Base-by-base conservation (phyloP, 345 rosid species). In the Hirschfeldia incana region DNA sequence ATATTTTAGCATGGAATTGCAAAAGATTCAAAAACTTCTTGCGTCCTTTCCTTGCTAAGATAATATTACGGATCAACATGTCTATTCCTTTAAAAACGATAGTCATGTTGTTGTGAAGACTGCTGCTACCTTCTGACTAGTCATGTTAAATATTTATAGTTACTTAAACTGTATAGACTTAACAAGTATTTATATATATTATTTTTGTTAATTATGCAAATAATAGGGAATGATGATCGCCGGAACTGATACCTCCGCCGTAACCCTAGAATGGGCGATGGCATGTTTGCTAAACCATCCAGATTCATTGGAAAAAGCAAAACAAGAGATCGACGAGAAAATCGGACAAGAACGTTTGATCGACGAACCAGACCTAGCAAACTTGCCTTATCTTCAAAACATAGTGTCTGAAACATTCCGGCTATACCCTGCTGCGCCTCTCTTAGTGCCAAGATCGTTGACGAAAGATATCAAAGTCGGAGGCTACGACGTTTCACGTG, bases 211-310 rank as follows among this genome's bases (percentile, higher is more conserved):
- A 60, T 60, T 28, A 28, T 12, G 66, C 64, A 11, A 0, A 21
- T 34, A 59, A 80, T 76, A 89, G 89, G 29, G 79, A 0, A 63
- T 82, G 67, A 59, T 88, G 72, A 2, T 66, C 32, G 90, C 86
- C 0, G 93, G 91, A 36, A 86, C 84, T 8, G 87, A 89, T 3
- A 88, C 91, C 7, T 59, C 90, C 0, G 75, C 85, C 0, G 80
- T 69, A 27, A 81, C 90, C 1, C 0, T 82, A 8, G 88, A 86
- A 16, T 88, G 89, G 94, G 85, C 87, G 4, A 78, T 86, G 86
- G 70, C 91, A 1, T 74, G 81, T 37, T 70, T 88, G 10, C 75
- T 85, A 1, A 89, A 83, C 57, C 72, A 88, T 32, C 94, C 86
- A 0, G 67, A 44, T 0, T 17, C 30, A 12, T 0, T 88, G 12